phyloP scores from a whole-genome alignment of 2,329 filamentous ascomycete species.

The Pseudogymnoascus sp. region DNA sequence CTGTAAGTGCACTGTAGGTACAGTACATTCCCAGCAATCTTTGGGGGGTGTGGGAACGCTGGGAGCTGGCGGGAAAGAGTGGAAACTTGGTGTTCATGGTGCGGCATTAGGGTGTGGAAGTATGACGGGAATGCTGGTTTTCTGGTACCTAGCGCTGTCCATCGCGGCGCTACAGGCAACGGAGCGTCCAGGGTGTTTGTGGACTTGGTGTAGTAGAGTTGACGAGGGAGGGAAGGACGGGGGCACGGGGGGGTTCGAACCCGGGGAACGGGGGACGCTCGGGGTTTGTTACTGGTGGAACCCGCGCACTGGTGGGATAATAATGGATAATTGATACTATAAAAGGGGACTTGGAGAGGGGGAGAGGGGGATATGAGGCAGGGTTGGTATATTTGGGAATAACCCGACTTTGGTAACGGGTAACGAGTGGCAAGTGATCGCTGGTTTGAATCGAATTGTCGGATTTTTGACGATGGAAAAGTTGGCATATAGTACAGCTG shows the following conservation, averaged over 20 bases:
- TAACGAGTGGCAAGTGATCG: background rate
- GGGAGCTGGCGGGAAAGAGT: too few species aligned
- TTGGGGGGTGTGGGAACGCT: background rate
- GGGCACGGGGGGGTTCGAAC: background rate
- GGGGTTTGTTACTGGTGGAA: background rate
- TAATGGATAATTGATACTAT: background rate
- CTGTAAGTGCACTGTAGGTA: background rate
- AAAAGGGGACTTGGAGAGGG: too few species aligned
- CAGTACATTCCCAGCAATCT: too few species aligned
- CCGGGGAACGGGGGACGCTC: background rate
- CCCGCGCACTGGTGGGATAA: background rate
- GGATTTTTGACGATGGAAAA: too few species aligned
- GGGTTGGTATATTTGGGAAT: constrained; percentile 4
- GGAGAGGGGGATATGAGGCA: background rate
- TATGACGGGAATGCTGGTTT: background rate
- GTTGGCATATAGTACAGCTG: background rate
- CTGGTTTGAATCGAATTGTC: background rate
- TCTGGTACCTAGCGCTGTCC: background rate
- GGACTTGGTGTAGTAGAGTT: too few species aligned
- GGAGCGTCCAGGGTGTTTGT: background rate
- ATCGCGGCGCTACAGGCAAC: background rate
- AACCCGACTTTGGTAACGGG: background rate
- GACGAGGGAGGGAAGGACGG: too few species aligned
- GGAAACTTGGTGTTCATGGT: background rate
- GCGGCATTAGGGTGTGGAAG: background rate